Conservation (phyloP, 169 alveolate species). For the Plasmodium vivax region DNA sequence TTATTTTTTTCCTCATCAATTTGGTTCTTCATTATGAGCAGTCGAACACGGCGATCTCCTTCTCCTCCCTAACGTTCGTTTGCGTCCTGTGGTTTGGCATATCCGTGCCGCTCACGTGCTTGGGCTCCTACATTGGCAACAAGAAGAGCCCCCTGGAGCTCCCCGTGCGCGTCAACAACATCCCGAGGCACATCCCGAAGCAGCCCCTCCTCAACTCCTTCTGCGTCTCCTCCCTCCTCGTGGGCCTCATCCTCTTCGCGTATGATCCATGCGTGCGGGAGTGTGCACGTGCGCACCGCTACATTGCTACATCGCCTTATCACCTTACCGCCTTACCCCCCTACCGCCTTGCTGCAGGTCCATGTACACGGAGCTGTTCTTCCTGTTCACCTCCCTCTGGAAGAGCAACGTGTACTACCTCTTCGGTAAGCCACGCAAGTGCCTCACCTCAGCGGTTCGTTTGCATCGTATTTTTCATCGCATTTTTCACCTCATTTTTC, state of each 20-base stretch:
- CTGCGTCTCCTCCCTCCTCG: constrained; percentile 79
- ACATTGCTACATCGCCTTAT: background rate
- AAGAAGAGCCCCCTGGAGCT: constrained; percentile 80
- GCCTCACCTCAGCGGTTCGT: background rate
- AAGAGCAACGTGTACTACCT: constrained; percentile 87
- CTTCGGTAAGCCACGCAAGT: constrained; percentile 72
- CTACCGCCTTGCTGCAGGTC: constrained; percentile 57
- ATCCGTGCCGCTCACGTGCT: constrained; percentile 86
- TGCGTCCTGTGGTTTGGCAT: constrained; percentile 84
- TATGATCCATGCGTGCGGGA: background rate
- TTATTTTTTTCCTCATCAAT: constrained; percentile 22
- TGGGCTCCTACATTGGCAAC: constrained; percentile 84
- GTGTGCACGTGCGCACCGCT: no score
- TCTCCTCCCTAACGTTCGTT: constrained; percentile 34
- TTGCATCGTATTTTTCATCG: background rate
- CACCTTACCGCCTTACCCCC: background rate
- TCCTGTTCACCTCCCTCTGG: constrained; percentile 86
- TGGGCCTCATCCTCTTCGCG: constrained; percentile 87
- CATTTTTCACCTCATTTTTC: background rate
- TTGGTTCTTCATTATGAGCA: constrained; percentile 56
- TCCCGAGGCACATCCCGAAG: constrained; percentile 89
- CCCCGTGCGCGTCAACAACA: constrained; percentile 90
- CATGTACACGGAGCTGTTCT: constrained; percentile 83
- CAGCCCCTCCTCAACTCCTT: constrained; percentile 87
- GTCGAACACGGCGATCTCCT: constrained; percentile 49